Conservation (phyloP, 768 basidiomycete species). For the Russula olivacea region DNA sequence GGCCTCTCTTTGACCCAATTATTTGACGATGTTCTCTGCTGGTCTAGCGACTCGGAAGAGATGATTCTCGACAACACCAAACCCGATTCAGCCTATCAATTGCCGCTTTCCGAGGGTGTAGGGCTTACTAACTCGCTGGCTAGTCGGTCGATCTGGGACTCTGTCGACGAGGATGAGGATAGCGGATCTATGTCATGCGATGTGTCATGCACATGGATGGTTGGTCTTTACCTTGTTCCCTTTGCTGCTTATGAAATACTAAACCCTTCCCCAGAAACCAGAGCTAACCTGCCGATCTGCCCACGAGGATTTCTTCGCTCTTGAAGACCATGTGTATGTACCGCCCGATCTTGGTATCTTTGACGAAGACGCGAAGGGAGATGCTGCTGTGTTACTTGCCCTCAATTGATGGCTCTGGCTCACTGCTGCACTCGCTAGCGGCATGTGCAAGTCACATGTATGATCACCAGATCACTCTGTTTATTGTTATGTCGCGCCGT, state of each 20-base stretch:
- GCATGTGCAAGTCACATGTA: constrained; percentile 2
- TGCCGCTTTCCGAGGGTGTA: not conserved
- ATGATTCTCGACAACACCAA: not conserved
- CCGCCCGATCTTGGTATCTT: not conserved
- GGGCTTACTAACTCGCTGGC: not conserved
- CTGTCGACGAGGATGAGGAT: not conserved
- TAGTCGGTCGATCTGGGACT: not conserved
- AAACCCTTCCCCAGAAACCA: not conserved
- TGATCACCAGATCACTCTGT: not conserved
- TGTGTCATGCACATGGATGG: constrained; percentile 1
- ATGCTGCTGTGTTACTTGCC: constrained; percentile 3
- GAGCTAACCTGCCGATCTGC: not conserved
- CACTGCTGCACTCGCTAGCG: no score
- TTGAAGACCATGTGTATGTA: constrained; percentile 5
- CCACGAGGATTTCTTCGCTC: constrained; percentile 8
- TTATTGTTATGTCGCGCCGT: not conserved
- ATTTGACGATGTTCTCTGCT: constrained; percentile 8
- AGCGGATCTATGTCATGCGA: not conserved
- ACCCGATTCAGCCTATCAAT: not conserved
- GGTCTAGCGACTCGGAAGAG: constrained; percentile 6
- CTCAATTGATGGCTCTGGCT: constrained; percentile 5
- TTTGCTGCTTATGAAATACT: not conserved
- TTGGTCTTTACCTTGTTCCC: not conserved
- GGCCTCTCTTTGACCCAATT: not conserved
- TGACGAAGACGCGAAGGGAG: constrained; percentile 10